Conservation (phyloP, 2,329 filamentous ascomycete genomes). For the Dactylonectria macrodidyma region DNA sequence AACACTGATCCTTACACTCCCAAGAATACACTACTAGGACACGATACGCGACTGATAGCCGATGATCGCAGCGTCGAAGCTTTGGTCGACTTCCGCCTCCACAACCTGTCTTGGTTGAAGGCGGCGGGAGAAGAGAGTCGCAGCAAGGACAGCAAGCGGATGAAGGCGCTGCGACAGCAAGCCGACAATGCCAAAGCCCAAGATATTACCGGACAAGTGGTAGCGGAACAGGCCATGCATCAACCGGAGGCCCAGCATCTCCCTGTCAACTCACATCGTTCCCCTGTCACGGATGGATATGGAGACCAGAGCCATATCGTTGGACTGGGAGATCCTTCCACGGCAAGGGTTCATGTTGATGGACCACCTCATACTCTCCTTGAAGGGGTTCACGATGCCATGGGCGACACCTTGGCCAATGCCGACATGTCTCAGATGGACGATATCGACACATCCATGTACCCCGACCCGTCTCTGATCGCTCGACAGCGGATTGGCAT, state of each 20-base stretch:
- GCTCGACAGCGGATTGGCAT: conserved; percentile 68
- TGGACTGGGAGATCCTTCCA: conserved; percentile 36
- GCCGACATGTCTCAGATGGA: conserved; percentile 45
- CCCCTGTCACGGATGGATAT: conserved; percentile 44
- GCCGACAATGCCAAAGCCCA: conserved; percentile 72
- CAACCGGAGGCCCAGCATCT: conserved; percentile 23
- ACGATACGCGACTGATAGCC: conserved; percentile 91
- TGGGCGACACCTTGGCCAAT: not conserved
- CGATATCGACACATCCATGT: conserved; percentile 53
- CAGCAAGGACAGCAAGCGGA: conserved; percentile 69
- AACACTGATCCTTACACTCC: conserved; percentile 87
- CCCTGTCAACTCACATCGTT: conserved; percentile 17
- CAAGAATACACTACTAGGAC: conserved; percentile 88
- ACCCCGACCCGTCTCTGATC: conserved; percentile 65
- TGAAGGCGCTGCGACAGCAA: conserved; percentile 69
- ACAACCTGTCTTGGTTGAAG: conserved; percentile 88
- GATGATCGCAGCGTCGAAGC: conserved; percentile 93
- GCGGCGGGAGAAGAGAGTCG: conserved; percentile 71
- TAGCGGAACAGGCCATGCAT: conserved; percentile 43
- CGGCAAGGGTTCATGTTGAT: conserved; percentile 28
- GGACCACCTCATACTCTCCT: conserved; percentile 27
- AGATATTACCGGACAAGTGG: conserved; percentile 54
- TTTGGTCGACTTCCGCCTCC: conserved; percentile 90
- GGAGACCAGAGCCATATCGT: conserved; percentile 53
- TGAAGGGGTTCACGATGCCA: conserved; percentile 19